Evolutionary conservation across 2,329 filamentous ascomycete species (phyloP).

Genomic region (Diaporthe destruens): DNA sequence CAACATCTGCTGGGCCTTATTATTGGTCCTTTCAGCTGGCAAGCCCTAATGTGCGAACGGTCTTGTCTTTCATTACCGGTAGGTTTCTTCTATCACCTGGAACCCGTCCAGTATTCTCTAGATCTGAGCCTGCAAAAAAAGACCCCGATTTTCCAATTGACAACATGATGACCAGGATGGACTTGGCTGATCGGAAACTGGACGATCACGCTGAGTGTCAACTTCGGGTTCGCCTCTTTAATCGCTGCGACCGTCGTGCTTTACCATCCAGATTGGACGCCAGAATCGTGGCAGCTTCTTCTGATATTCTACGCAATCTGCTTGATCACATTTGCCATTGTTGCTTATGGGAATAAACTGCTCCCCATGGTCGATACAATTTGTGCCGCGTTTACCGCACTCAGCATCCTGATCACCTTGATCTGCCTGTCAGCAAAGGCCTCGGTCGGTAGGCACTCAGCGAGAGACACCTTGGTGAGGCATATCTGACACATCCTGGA

Average conservation of each 20-base stretch:
- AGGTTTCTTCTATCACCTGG: rapidly evolving
- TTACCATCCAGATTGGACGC: slow-evolving; percentile 65
- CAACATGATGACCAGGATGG: slow-evolving; percentile 54
- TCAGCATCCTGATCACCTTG: slow-evolving; percentile 69
- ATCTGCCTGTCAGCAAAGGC: slow-evolving; percentile 68
- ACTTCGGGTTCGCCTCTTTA: slow-evolving; percentile 68
- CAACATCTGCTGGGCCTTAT: slow-evolving; percentile 64
- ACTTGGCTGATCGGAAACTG: slow-evolving; percentile 65
- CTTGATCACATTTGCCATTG: slow-evolving; percentile 66
- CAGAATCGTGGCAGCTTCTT: slow-evolving; percentile 69
- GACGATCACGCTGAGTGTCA: slow-evolving; percentile 65
- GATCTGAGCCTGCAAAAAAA: rapidly evolving
- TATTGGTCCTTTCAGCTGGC: slow-evolving; percentile 67
- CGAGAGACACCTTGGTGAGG: slow-evolving; percentile 60
- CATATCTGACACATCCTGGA: background rate
- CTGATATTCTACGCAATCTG: slow-evolving; percentile 73
- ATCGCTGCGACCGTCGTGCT: slow-evolving; percentile 65
- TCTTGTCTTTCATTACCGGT: slow-evolving; percentile 62
- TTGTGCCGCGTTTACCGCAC: slow-evolving; percentile 66
- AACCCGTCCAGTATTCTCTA: rapidly evolving
- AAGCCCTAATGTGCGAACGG: slow-evolving; percentile 54
- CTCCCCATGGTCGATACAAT: slow-evolving; percentile 71
- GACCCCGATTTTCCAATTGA: background rate
- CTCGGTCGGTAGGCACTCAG: slow-evolving; percentile 64
- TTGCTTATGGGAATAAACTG: slow-evolving; percentile 67